These are phyloP conservation scores for Alternaria viburni DNA, from an alignment of 2,329 filamentous ascomycete genomes.

Conservation along the genomic window DNA sequence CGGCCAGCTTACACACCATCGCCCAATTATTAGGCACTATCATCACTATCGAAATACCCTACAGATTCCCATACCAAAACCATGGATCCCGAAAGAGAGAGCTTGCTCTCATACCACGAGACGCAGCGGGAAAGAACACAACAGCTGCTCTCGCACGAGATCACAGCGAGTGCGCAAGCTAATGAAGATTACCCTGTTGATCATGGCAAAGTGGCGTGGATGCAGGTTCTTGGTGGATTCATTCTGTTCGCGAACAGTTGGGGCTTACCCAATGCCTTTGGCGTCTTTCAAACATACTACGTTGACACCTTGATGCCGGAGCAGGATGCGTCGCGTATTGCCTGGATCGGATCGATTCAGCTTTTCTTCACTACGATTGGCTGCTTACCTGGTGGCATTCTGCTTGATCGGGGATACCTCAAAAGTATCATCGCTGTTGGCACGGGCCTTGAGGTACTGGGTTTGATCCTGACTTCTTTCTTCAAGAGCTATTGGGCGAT, in stretches of 20 bases:
- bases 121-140: slow-evolving; percentile 5
- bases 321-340: slow-evolving; percentile 30
- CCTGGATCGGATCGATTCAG: slow-evolving; percentile 48
- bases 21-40: not conserved
- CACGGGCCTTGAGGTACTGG: slow-evolving; percentile 32
- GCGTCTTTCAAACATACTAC: slow-evolving; percentile 45
- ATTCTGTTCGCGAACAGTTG: slow-evolving; percentile 51
- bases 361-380: slow-evolving; percentile 43
- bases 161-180: slow-evolving; percentile 13
- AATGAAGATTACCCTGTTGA: slow-evolving; percentile 22
- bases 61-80: not conserved
- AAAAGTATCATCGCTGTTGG: slow-evolving; percentile 38
- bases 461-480: slow-evolving; percentile 22
- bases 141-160: slow-evolving; percentile 12
- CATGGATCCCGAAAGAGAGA: slow-evolving; percentile 14
- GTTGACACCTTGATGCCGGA: slow-evolving; percentile 18
- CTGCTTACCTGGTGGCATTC: slow-evolving; percentile 35
- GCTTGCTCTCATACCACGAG: slow-evolving; percentile 12
- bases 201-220: slow-evolving; percentile 49
- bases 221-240: slow-evolving; percentile 52
- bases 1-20: not conserved
- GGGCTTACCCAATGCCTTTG: slow-evolving; percentile 41
- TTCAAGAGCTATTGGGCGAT: slow-evolving; percentile 30
- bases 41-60: not conserved
- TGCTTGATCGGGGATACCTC: slow-evolving; percentile 43